phyloP scores from a whole-genome alignment of 768 basidiomycete genomes.

The Collybia nuda region DNA sequence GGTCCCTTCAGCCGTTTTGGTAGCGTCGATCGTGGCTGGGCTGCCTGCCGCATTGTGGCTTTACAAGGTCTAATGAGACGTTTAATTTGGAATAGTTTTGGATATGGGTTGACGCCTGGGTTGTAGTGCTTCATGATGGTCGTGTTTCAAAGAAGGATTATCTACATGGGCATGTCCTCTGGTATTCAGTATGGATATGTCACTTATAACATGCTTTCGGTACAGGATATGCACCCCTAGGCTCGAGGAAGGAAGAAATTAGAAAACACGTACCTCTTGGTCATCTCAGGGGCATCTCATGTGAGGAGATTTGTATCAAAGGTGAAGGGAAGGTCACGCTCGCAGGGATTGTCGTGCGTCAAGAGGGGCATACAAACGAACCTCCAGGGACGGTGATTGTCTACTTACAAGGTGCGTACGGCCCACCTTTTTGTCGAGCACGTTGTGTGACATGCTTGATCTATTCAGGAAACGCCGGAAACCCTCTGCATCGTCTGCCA shows the following conservation, averaged over 20 bases:
- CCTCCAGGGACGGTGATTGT: conserved; percentile 11
- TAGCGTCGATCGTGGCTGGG: no score
- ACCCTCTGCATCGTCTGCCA: conserved; percentile 41
- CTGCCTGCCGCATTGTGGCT: no score
- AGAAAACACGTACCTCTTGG: conserved; percentile 8
- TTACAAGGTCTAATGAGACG: no score
- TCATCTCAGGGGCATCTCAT: conserved; percentile 8
- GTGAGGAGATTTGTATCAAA: conserved; percentile 14
- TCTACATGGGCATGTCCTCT: conserved; percentile 39
- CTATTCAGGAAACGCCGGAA: conserved; percentile 43
- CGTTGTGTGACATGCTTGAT: neutral
- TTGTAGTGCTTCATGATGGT: conserved; percentile 43
- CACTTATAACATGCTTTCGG: no score
- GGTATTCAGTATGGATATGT: neutral
- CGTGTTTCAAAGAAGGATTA: conserved; percentile 45
- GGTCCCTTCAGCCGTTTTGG: no score
- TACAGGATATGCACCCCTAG: conserved; percentile 35
- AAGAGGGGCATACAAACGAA: neutral
- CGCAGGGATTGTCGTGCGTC: conserved; percentile 15
- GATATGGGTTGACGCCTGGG: no score
- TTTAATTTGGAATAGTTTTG: no score
- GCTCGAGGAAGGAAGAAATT: conserved; percentile 33
- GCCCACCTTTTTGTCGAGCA: neutral
- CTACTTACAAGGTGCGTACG: conserved; percentile 20
- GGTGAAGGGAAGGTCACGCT: conserved; percentile 6